Base-by-base conservation (phyloP, 1,139 yeast genomes). In the Yamadazyma conglobata region DNA sequence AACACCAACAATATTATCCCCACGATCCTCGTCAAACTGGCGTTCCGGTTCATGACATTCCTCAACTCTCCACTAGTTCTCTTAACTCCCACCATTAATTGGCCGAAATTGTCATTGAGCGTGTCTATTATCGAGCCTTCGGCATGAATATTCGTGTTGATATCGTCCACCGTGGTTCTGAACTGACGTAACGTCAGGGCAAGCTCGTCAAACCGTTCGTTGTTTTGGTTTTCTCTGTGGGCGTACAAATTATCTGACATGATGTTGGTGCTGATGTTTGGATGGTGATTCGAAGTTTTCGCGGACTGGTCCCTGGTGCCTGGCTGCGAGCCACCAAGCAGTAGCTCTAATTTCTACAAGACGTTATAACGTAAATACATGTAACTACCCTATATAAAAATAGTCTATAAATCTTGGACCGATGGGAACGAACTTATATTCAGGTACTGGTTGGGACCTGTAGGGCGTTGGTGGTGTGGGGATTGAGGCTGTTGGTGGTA, bases 31-130 rank as follows among this genome's bases (percentile, higher is more conserved):
- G 72, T 59, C 25, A 68, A 52, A 42, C 70, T 64, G 9, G 70
- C 59, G 37, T 68, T 68, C 39, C 73, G 45, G 31, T 54, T 59
- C 71, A 68, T 64, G 2, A 67, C 73, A 3, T 49, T 71, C 18
- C 83, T 61, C 25, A 89, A 69, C 31, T 83, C 77, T 3, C 73
- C 63, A 18, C 94, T 78, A 0, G 95, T 77, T 37, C 78, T 61
- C 42, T 73, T 77, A 10, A 89, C 74, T 46, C 73, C 77, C 12
- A 65, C 66, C 57, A 77, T 64, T 46, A 87, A 57, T 23, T 70
- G 62, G 38, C 78, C 70, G 56, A 89, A 77, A 27, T 83, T 72
- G 38, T 76, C 76, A 33, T 71, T 68, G 25, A 82, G 53, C 14
- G 66, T 58, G 45, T 79, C 82, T 33, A 88, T 62, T 19, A 78